Percentiles rank a stretch among this genome's conserved stretches.
Conservation (phyloP, 306 rosid genomes). For the Ormosia emarginata region DNA sequence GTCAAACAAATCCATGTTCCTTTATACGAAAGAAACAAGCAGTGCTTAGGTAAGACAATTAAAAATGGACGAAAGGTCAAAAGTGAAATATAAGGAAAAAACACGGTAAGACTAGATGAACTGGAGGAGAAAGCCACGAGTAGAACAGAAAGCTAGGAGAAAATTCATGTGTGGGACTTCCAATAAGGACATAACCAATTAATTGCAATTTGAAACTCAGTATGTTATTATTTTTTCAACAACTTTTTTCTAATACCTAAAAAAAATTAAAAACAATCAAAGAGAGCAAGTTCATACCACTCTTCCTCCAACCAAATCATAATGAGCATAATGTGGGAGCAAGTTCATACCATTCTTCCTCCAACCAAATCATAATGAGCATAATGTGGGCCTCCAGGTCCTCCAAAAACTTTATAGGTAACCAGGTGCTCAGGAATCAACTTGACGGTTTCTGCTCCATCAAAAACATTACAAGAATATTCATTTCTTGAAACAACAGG, state of each 20-base stretch:
- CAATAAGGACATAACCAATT: not conserved
- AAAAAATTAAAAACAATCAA: constrained; percentile 9
- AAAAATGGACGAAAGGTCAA: not conserved
- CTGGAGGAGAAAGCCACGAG: not conserved
- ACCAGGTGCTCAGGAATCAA: constrained; percentile 78
- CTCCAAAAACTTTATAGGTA: constrained; percentile 72
- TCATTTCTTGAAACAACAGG: constrained; percentile 12
- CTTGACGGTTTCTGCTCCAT: constrained; percentile 67
- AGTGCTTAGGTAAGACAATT: not conserved
- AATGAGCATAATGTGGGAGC: constrained; percentile 56
- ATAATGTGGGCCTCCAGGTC: constrained; percentile 84
- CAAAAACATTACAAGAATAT: constrained; percentile 15
- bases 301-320: constrained; percentile 98
- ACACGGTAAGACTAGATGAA: not conserved
- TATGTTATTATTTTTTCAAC: not conserved
- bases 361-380: constrained; percentile 99
- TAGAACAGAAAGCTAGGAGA: not conserved
- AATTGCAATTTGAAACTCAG: not conserved
- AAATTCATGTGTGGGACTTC: not conserved
- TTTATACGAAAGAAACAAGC: not conserved
- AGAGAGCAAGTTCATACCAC: constrained; percentile 45
- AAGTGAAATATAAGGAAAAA: not conserved
- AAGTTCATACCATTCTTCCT: constrained; percentile 71
- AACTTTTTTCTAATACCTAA: not conserved
- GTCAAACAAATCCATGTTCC: not conserved